Base-by-base conservation (phyloP, 1,139 yeast species). In the Scheffersomyces illinoinensis region DNA sequence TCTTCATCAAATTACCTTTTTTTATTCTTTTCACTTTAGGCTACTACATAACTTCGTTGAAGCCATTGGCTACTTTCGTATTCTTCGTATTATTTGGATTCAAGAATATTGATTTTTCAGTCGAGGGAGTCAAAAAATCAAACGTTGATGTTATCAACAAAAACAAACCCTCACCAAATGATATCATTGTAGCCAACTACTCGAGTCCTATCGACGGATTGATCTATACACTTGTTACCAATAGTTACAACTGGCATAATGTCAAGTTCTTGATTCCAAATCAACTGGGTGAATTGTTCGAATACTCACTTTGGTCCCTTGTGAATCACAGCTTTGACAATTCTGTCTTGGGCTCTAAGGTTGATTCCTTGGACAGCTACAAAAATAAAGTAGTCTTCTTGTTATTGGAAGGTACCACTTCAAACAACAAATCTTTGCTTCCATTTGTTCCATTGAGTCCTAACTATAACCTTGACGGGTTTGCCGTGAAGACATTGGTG, bases 391-490 rank as follows among this genome's bases (percentile, higher is more conserved):
- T 78, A n/a, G 77, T 82, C 2, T 84, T 78, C 60, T 67, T 87
- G 53, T 82, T 89, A 56, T 76, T 85, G 21, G 96, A 90, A 68
- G 93, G 93, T 0, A 87, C 93, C 0, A 78, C 91, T 0, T 84
- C 91, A 1, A 89, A 89, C 67, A 89, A 89, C 58, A 85, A 84
- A 63, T 80, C 88, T 0, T 68, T 87, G 0, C 74, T 87, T 58
- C 87, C 88, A 18, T 84, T 85, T 61, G 47, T 53, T 21, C 46
- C 24, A 8, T 43, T 56, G 24, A 65, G 67, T 7, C 54, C 57
- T 17, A 55, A 49, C 60, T 53, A 54, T 4, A 47, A n/a, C 5
- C 60, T 71, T 50, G 65, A 64, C n/a, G 58, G 61, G 0, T 71
- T 72, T 62, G 70, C 68, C 23, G 66, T 83, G 56, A 85, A 81